Base-by-base conservation (phyloP, 495 filamentous ascomycete genomes). In the Neurospora sp. region DNA sequence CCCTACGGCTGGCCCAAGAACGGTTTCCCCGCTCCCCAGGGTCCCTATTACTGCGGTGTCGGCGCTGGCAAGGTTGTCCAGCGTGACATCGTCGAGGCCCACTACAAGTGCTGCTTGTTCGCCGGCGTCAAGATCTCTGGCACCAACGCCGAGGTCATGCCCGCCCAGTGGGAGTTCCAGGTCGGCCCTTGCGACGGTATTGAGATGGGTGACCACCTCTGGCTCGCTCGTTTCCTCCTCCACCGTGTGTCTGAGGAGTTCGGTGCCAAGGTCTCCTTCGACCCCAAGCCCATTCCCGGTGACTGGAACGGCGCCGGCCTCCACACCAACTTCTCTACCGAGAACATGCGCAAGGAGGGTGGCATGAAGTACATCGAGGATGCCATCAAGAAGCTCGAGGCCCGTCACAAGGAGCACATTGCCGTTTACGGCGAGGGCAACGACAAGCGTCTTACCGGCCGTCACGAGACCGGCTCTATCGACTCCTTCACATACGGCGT, bases 241-340 rank as follows among this genome's bases (percentile, higher is more conserved):
- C 89, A 94, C 90, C 94, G 96, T 75, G 93, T 98, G 74, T 92
- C 96, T 73, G 96, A 99, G 82, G 96, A 98, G 80, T 98, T 97
- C 80, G 96, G 96, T 82, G 93, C 91, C 84, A 93, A 94, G 88
- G 93, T 98, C 75, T 96, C 96, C 68, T 93, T 98, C 84, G 89
- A 94, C 80, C 96, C 96, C 81, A 99, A 99, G 91, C 96, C 96
- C 77, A 97, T 99, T 83, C 93, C 94, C 75, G 96, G 96, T 81
- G 94, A 98, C 86, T 99, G 96, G 96, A 99, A 99, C 89, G 96
- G 96, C 82, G 94, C 96, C 74, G 96, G 96, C 86, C 93, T 99
- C 53, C 96, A 99, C 90, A 91, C 86, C 91, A 85, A 98, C 88
- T 94, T 97, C 81, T 96, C 93, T 45, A 93, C 92, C 79, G 88